Evolutionary conservation across 2,329 filamentous ascomycete species (phyloP), one percentile per base, ranked within the genome.

Genomic region (Calycina marina): DNA sequence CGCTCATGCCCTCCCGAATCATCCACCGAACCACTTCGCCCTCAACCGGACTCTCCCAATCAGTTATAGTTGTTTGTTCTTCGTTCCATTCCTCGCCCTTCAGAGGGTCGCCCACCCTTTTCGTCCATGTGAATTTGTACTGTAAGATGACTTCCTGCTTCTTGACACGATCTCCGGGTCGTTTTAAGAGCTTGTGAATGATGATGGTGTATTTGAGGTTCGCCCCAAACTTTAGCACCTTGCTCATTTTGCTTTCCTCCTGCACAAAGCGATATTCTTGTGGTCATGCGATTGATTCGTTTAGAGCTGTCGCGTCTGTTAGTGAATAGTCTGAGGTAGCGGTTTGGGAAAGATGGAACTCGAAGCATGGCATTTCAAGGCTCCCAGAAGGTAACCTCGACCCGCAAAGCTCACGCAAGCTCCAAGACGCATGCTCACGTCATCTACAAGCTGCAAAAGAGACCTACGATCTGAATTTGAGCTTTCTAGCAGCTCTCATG

Each of bases 131-230:
- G 60, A 86, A 98, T 40, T 75, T 76, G 65, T 94, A 98, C 54
- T 81, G 73, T 53, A 98, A 76, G 35, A 96, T 67, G 34, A 74
- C 68, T 49, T 85, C 79, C 50, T 83, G 67, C 56, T 79, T 79
- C 49, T 72, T 67, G 50, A 98, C 70, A 40, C 68, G 53, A 47
- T 93, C 83, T 56, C 81, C 79, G 13, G 72, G 69, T 43, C 66
- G 61, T 56, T 84, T 85, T 44, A 88, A 69, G 39, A 96, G 67
- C 56, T 83, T 79, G 48, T 77, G 85, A 57, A 98, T 77, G 46
- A 79, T 93, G 58, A 96, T 86, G 48, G 90, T 90, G 58, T 96
- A 98, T 57, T 79, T 80, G 46, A 94, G 72, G 57, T 71, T 65
- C 46, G 64, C 57, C 49, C 71, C 71, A 36, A 75, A 52, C 34